A percentile compares a stretch with the other conserved stretches of the same genome.
Conservation (phyloP, 2,329 filamentous ascomycete species). For the Aschersonia sp. region DNA sequence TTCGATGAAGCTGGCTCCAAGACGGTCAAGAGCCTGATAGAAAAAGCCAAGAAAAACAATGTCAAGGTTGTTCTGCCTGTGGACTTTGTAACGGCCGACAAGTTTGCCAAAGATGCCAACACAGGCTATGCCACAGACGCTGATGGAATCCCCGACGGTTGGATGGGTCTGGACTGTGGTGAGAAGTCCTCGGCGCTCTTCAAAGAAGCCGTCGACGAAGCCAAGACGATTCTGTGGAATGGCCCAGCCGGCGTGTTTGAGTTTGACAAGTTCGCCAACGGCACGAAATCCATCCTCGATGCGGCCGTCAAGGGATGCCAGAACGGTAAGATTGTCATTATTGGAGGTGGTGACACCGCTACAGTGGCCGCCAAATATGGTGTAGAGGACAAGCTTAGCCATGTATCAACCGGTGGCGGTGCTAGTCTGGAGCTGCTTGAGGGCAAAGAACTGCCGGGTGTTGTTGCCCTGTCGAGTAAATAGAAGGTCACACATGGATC, state of each 20-base stretch:
- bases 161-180: slow-evolving; percentile 95
- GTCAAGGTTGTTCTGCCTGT: slow-evolving; percentile 90
- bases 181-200: slow-evolving; percentile 78
- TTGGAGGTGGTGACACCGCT: slow-evolving; percentile 93
- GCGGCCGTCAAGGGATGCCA: slow-evolving; percentile 70
- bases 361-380: slow-evolving; percentile 96
- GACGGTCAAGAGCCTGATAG: slow-evolving; percentile 73
- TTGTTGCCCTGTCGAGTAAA: slow-evolving; percentile 74
- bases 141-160: slow-evolving; percentile 86
- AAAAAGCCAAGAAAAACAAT: slow-evolving; percentile 93
- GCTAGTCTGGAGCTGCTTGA: slow-evolving; percentile 91
- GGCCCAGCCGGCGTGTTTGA: slow-evolving; percentile 95
- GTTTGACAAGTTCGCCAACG: slow-evolving; percentile 83
- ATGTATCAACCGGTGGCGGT: slow-evolving; percentile 94
- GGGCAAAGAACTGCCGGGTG: slow-evolving; percentile 94
- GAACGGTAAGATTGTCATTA: slow-evolving; percentile 80
- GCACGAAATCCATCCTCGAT: slow-evolving; percentile 85
- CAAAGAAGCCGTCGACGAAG: slow-evolving; percentile 71
- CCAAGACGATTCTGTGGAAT: slow-evolving; percentile 98
- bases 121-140: slow-evolving; percentile 71
- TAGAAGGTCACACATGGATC: slow-evolving; percentile 20
- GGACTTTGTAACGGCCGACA: slow-evolving; percentile 93
- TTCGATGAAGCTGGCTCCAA: slow-evolving; percentile 91
- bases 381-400: slow-evolving; percentile 91
- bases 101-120: slow-evolving; percentile 76